Evolutionary conservation across 2,329 filamentous ascomycete species (phyloP).

Genomic region (Cryphonectria nitschkei): DNA sequence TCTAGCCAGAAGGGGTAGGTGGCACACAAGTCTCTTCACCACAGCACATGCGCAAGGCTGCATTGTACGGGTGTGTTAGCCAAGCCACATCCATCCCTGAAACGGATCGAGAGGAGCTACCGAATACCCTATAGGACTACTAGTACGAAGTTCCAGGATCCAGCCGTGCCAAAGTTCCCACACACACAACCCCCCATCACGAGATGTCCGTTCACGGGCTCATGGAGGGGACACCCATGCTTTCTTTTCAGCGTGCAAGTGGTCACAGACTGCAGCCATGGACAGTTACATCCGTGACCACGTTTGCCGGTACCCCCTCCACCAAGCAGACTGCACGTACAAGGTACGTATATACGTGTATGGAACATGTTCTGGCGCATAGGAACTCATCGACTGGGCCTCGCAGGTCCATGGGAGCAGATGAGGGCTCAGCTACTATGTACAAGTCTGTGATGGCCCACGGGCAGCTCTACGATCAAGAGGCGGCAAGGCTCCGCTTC

Average conservation of each 20-base stretch:
- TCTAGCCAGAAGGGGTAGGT: slow-evolving; percentile 29
- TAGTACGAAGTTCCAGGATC: slow-evolving; percentile 18
- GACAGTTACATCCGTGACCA: slow-evolving; percentile 36
- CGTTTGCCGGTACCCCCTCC: slow-evolving; percentile 35
- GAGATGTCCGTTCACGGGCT: slow-evolving; percentile 7
- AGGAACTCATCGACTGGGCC: background rate
- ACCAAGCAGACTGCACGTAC: slow-evolving; percentile 6
- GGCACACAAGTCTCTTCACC: slow-evolving; percentile 18
- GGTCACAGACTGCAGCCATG: slow-evolving; percentile 38
- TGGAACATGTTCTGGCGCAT: background rate
- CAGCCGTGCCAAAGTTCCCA: slow-evolving; percentile 17
- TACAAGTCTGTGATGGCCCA: background rate
- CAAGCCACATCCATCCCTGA: slow-evolving; percentile 27
- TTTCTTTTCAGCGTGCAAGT: slow-evolving; percentile 26
- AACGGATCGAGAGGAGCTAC: slow-evolving; percentile 16
- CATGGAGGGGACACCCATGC: slow-evolving; percentile 14
- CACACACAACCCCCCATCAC: slow-evolving; percentile 20
- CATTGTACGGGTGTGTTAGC: slow-evolving; percentile 22
- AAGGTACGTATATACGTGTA: background rate
- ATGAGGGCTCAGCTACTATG: background rate
- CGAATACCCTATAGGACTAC: slow-evolving; percentile 1
- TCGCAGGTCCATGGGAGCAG: background rate
- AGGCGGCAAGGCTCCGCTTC: background rate
- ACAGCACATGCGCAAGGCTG: slow-evolving; percentile 28
- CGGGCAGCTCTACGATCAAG: background rate